Percentiles rank a stretch among this genome's conserved stretches.
These are phyloP conservation scores for Alisma plantagoaquatica DNA, from an alignment of 106 monocot species.

Conservation along the genomic window DNA sequence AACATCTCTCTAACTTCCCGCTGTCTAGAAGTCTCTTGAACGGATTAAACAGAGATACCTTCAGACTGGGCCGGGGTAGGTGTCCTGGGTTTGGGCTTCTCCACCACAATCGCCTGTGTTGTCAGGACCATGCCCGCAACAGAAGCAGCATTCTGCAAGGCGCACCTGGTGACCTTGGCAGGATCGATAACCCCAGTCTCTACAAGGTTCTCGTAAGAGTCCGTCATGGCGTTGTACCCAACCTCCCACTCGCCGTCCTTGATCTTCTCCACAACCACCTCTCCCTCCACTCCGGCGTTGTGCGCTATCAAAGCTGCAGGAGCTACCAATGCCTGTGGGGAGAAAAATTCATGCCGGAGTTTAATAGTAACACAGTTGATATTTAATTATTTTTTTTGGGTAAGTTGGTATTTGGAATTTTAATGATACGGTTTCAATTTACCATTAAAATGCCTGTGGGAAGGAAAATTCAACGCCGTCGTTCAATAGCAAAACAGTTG, in stretches of 20 bases:
- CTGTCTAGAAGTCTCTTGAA: not conserved
- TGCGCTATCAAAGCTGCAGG: constrained; percentile 74
- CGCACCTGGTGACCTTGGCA: constrained; percentile 74
- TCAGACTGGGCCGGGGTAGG: constrained; percentile 21
- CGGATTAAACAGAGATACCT: constrained; percentile 8
- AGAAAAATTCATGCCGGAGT: too few relatives aligned
- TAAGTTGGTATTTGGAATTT: too few relatives aligned
- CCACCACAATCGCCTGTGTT: constrained; percentile 80
- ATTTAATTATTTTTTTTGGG: too few relatives aligned
- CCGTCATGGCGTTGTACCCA: constrained; percentile 80
- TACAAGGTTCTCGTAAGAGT: constrained; percentile 71
- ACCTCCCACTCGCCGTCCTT: constrained; percentile 54
- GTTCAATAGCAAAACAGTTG: too few relatives aligned
- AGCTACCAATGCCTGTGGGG: constrained; percentile 57
- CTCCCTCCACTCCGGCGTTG: constrained; percentile 86
- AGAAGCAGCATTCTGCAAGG: constrained; percentile 71
- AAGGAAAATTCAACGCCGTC: too few relatives aligned
- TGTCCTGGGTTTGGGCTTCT: constrained; percentile 62
- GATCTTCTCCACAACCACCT: constrained; percentile 89
- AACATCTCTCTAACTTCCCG: too few relatives aligned
- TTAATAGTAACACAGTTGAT: too few relatives aligned
- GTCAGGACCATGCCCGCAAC: constrained; percentile 83
- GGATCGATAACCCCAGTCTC: constrained; percentile 81
- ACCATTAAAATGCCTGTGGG: too few relatives aligned
- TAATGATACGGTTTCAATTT: too few relatives aligned